A percentile compares a stretch with the other conserved stretches of the same genome.
These are phyloP conservation scores for Eurotiales sp. DNA, from an alignment of 2,329 filamentous ascomycete genomes.

Conservation along the genomic window DNA sequence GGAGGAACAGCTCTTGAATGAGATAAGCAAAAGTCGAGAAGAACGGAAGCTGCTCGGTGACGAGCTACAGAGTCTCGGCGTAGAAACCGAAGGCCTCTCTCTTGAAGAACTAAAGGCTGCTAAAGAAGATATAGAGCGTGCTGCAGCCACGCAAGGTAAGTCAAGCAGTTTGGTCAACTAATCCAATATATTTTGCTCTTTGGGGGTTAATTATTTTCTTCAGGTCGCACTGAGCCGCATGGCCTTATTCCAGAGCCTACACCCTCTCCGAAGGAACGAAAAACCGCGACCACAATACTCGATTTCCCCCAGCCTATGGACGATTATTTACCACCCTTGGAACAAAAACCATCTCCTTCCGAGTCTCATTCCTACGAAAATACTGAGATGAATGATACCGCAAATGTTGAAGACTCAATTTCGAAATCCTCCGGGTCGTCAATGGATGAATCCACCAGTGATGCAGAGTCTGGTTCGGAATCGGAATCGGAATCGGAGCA, in stretches of 20 bases:
- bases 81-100: conserved; percentile 46
- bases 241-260: background rate
- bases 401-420: conserved; percentile 15
- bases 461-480: conserved; percentile 19
- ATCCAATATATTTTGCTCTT: background rate
- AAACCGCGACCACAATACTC: background rate
- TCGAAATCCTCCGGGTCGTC: conserved; percentile 28
- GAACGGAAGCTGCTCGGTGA: conserved; percentile 42
- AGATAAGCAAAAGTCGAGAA: conserved; percentile 45
- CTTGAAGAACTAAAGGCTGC: conserved; percentile 42
- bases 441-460: conserved; percentile 38
- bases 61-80: conserved; percentile 47
- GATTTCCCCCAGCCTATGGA: background rate
- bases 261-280: background rate
- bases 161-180: background rate
- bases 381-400: background rate
- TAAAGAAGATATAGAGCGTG: conserved; percentile 20
- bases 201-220: background rate
- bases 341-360: background rate
- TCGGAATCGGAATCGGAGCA: conserved; percentile 11
- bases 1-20: conserved; percentile 39
- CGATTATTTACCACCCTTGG: background rate
- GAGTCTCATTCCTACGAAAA: background rate
- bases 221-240: background rate
- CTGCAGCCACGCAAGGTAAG: conserved; percentile 17